Conservation (phyloP, 1,139 yeast species). For the Kodamaea plutei region DNA sequence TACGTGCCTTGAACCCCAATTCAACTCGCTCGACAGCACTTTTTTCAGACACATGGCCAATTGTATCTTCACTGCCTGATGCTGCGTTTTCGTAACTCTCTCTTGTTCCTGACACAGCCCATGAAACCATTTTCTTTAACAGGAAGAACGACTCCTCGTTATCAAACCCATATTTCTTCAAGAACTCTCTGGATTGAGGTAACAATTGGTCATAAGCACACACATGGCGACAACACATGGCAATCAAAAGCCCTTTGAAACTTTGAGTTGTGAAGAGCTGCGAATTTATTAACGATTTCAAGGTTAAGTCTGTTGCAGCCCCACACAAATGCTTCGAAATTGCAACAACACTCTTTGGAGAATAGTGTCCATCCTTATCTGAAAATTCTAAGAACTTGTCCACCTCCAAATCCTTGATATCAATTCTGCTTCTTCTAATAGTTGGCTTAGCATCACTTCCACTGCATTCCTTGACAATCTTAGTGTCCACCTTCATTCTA, state of each 20-base stretch:
- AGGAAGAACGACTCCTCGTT: slow-evolving; percentile 44
- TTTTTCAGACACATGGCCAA: slow-evolving; percentile 15
- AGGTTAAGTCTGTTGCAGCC: slow-evolving; percentile 84
- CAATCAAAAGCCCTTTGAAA: slow-evolving; percentile 64
- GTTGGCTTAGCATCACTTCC: slow-evolving; percentile 31
- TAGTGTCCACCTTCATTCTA: slow-evolving; percentile 73
- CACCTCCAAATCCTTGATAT: slow-evolving; percentile 70
- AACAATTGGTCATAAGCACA: slow-evolving; percentile 55
- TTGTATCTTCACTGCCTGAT: slow-evolving; percentile 3
- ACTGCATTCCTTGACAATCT: slow-evolving; percentile 60
- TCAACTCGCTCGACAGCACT: slow-evolving; percentile 44
- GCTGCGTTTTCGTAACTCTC: slow-evolving; percentile 30
- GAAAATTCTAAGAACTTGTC: slow-evolving; percentile 37
- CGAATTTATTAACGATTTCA: slow-evolving; percentile 59
- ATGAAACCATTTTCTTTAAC: slow-evolving; percentile 66
- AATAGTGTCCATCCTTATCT: too few species aligned
- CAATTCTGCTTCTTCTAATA: slow-evolving; percentile 59
- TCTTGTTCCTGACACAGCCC: slow-evolving; percentile 77
- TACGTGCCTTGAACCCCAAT: slow-evolving; percentile 64
- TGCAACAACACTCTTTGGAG: slow-evolving; percentile 41
- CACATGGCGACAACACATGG: slow-evolving; percentile 95
- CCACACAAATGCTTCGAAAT: slow-evolving; percentile 91
- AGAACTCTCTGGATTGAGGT: slow-evolving; percentile 43
- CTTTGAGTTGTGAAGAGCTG: slow-evolving; percentile 12
- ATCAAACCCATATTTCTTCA: slow-evolving; percentile 30